Base-by-base conservation (phyloP, 2,329 filamentous ascomycete species). In the Saccharata proteae region DNA sequence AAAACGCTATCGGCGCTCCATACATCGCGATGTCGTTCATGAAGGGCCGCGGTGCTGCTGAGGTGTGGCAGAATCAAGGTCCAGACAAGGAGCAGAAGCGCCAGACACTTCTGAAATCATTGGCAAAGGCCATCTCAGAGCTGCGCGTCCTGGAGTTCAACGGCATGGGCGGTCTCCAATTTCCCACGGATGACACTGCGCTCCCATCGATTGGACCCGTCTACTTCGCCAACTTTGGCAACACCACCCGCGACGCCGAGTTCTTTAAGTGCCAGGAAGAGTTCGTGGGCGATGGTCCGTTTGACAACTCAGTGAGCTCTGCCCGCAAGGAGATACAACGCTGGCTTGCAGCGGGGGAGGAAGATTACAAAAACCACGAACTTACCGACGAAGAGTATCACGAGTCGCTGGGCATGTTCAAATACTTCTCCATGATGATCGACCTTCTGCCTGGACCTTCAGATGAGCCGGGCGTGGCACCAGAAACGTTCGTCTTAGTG, bases 81-180 rank as follows among this genome's bases (percentile, higher is more conserved):
- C 14, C 27, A 9, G 5, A 24, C 12, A 13, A 30, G 14, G 33
- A 35, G 28, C 15, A 12, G 2, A 35, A 34, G 16, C 40, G 42
- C 7, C 26, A 36, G 11, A 40, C 16, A n/a, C 37, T 46, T n/a
- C 25, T 46, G 9, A 31, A 23, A 8, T 43, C 42, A 2, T 17
- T 46, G 3, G 43, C 42, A 2, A 5, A 26, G 5, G 19, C 23
- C 3, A 36, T 38, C 30, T 28, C 38, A n/a, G 19, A 39, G n/a
- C 32, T 44, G 2, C 23, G 30, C 2, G 16, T 24, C 4, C 29
- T 44, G 0, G 14, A 36, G 11, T 46, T 44, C 17, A 15, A 40
- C 12, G 20, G 32, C 8, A 36, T 38, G 11, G 43, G 43, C 3
- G 29, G 38, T 5, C 40, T 39, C 8, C 16, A 15, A 8, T 40